Percentiles rank a stretch among this genome's conserved stretches.
These are phyloP conservation scores for Erodium maritimum DNA, from an alignment of 345 rosid genomes.

Conservation along the genomic window DNA sequence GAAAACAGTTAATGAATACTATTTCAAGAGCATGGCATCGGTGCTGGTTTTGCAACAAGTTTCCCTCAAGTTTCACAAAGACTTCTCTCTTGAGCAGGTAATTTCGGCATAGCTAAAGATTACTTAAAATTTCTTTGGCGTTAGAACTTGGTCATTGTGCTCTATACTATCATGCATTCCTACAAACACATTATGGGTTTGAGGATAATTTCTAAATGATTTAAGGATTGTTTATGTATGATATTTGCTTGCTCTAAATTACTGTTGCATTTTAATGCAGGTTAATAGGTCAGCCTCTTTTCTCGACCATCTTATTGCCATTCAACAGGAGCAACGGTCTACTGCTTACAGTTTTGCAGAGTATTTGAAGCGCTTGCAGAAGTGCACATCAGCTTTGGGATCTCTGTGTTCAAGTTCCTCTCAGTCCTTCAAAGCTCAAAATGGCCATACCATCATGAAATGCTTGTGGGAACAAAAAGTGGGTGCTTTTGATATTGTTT, in stretches of 20 bases:
- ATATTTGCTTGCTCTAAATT: neutral
- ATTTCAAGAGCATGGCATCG: conserved; percentile 75
- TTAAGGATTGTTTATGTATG: no score
- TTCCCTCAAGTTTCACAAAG: conserved; percentile 53
- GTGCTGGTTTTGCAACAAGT: conserved; percentile 52
- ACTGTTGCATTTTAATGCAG: conserved; percentile 32
- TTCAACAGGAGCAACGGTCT: conserved; percentile 65
- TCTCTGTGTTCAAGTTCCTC: conserved; percentile 26
- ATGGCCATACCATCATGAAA: conserved; percentile 36
- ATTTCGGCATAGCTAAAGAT: neutral
- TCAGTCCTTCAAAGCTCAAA: conserved; percentile 33
- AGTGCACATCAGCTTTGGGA: conserved; percentile 27
- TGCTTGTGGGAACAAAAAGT: conserved; percentile 89
- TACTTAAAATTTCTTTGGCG: neutral
- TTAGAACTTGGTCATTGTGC: neutral
- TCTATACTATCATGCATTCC: neutral
- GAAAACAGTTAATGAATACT: conserved; percentile 54
- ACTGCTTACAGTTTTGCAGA: conserved; percentile 48
- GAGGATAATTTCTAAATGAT: no score
- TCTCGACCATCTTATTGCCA: conserved; percentile 62
- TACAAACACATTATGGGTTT: no score
- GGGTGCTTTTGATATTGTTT: neutral
- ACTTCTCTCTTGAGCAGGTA: conserved; percentile 76
- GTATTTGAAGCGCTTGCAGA: conserved; percentile 32
- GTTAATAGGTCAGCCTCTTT: conserved; percentile 56